Conservation (phyloP, 2,329 filamentous ascomycete species). For the Torrubiellomyces zombiae region DNA sequence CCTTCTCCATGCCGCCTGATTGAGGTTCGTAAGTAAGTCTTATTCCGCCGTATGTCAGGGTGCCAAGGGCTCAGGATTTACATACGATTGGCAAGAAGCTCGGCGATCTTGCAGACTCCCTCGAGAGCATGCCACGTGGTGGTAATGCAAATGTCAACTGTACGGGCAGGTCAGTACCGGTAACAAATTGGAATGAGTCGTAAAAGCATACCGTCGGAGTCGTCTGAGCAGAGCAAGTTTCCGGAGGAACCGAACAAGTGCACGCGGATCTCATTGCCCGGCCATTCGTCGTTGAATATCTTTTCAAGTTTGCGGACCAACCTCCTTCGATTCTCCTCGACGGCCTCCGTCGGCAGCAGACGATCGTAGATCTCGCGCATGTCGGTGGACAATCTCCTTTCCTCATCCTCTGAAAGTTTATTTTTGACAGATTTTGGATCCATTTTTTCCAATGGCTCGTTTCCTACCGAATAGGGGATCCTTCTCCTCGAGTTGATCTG, state of each 20-base stretch:
- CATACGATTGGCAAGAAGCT: constrained; percentile 71
- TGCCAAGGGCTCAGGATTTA: constrained; percentile 5
- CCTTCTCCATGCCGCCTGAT: constrained; percentile 88
- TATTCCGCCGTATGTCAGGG: background rate
- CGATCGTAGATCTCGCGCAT: constrained; percentile 74
- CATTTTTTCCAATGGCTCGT: constrained; percentile 56
- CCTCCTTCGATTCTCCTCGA: constrained; percentile 56
- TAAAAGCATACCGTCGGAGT: constrained; percentile 70
- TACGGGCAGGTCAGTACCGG: background rate
- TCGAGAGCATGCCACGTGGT: constrained; percentile 79
- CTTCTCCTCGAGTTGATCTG: constrained; percentile 66
- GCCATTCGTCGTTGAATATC: constrained; percentile 83
- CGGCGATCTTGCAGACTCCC: constrained; percentile 78
- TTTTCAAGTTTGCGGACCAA: constrained; percentile 79
- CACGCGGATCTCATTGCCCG: constrained; percentile 74
- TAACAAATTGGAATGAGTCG: no score
- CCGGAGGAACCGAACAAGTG: constrained; percentile 97
- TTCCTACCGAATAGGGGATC: constrained; percentile 85
- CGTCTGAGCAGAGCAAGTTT: constrained; percentile 83
- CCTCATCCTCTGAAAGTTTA: constrained; percentile 54
- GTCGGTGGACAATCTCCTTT: constrained; percentile 58
- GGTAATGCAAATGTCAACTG: constrained; percentile 95
- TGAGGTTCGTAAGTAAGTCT: constrained; percentile 14
- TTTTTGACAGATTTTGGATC: constrained; percentile 57
- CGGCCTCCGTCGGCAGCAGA: constrained; percentile 66